These are phyloP conservation scores for Wolfiporia cocos DNA, from an alignment of 1,284 basidiomycete species.

Conservation along the genomic window DNA sequence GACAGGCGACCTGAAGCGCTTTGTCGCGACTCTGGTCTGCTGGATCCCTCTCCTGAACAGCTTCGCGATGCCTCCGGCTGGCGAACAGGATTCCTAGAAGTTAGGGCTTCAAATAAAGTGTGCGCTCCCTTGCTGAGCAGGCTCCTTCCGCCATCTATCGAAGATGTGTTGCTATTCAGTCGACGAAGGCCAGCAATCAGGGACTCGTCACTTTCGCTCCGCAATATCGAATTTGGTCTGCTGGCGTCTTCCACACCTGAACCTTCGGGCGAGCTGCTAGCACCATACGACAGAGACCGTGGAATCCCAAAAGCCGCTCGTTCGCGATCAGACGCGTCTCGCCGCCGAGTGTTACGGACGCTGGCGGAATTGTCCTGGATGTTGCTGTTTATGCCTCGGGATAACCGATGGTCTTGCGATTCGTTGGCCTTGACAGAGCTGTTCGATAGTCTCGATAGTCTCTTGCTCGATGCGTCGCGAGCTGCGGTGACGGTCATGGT, in stretches of 20 bases:
- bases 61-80: too few relatives aligned
- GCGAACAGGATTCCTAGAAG: constrained; percentile 14
- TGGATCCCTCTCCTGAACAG: too few relatives aligned
- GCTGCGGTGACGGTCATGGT: too few relatives aligned
- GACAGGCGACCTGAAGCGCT: too few relatives aligned
- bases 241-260: constrained; percentile 34
- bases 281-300: constrained; percentile 26
- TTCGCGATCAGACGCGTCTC: constrained; percentile 15
- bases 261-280: constrained; percentile 8
- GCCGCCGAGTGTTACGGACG: too few relatives aligned
- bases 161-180: constrained; percentile 7
- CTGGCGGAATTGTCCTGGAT: too few relatives aligned
- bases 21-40: too few relatives aligned
- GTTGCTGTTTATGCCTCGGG: too few relatives aligned
- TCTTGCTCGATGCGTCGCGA: too few relatives aligned
- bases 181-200: neutral
- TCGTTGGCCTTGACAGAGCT: too few relatives aligned
- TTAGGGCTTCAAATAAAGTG: constrained; percentile 42
- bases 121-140: constrained; percentile 46
- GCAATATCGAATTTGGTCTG: constrained; percentile 18
- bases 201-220: constrained; percentile 7
- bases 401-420: too few relatives aligned
- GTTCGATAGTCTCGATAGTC: too few relatives aligned
- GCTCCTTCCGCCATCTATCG: constrained; percentile 21
- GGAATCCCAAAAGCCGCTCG: constrained; percentile 26